Evolutionary conservation across 768 basidiomycete genomes (phyloP).

Genomic region (Rhodosporidiobolus odoratus): DNA sequence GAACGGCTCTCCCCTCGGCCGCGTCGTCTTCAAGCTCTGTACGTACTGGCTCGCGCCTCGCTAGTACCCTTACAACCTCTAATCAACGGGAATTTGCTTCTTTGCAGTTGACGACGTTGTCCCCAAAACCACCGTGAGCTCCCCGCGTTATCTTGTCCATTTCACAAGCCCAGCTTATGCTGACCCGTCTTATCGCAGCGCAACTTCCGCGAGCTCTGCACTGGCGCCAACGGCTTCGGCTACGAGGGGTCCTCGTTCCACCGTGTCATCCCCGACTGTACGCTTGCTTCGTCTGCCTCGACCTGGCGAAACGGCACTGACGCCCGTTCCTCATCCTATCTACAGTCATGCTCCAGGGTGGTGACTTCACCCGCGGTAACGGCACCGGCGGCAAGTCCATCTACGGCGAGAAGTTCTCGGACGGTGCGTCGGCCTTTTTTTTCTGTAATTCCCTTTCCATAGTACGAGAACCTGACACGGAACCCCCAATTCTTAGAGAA

Average conservation of each 20-base stretch:
- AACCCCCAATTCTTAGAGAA: not conserved
- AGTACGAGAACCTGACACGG: too few relatives aligned
- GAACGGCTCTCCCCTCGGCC: slow-evolving; percentile 58
- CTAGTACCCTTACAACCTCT: slow-evolving; percentile 39
- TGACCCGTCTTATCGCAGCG: slow-evolving; percentile 27
- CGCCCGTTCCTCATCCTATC: slow-evolving; percentile 27
- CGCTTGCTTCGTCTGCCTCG: not conserved
- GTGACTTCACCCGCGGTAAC: slow-evolving; percentile 75
- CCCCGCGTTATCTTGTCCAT: slow-evolving; percentile 3
- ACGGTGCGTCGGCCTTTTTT: slow-evolving; percentile 58
- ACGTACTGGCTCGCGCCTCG: slow-evolving; percentile 64
- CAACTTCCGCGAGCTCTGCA: slow-evolving; percentile 86
- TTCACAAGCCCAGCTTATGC: slow-evolving; percentile 41
- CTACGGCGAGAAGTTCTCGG: slow-evolving; percentile 82
- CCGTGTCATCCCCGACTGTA: slow-evolving; percentile 46
- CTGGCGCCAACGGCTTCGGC: slow-evolving; percentile 67
- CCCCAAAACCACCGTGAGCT: slow-evolving; percentile 74
- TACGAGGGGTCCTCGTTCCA: slow-evolving; percentile 52
- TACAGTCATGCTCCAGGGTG: slow-evolving; percentile 60
- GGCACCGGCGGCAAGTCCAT: slow-evolving; percentile 85
- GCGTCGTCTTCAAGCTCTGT: slow-evolving; percentile 78
- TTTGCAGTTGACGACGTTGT: slow-evolving; percentile 60
- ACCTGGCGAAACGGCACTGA: not conserved
- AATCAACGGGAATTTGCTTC: not conserved
- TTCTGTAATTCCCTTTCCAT: not conserved